phyloP scores from a whole-genome alignment of 2,329 filamentous ascomycete genomes.

The Neofusicoccum cordaticola region DNA sequence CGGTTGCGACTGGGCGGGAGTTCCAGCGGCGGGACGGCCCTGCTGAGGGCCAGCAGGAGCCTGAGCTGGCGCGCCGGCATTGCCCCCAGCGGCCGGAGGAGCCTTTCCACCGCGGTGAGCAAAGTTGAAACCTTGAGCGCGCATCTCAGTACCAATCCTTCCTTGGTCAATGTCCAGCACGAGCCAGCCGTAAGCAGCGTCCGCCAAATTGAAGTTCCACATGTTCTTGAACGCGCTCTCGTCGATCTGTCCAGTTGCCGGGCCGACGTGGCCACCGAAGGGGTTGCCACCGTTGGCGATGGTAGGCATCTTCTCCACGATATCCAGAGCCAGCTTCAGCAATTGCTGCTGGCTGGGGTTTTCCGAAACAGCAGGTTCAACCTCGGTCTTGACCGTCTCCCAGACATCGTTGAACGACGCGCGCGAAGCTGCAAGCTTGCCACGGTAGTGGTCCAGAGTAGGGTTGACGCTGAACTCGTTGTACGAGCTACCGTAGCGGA shows the following conservation, averaged over 20 bases:
- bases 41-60: slow-evolving; percentile 20
- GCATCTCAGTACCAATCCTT: slow-evolving; percentile 96
- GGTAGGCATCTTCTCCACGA: slow-evolving; percentile 97
- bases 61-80: slow-evolving; percentile 25
- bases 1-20: slow-evolving; percentile 40
- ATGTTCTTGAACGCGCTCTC: slow-evolving; percentile 99
- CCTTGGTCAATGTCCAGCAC: slow-evolving; percentile 94
- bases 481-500: slow-evolving; percentile 98
- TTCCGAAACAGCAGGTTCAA: slow-evolving; percentile 88
- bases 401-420: slow-evolving; percentile 99
- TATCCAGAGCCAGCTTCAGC: slow-evolving; percentile 82
- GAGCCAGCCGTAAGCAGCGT: slow-evolving; percentile 94
- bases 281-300: slow-evolving; percentile 95
- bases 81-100: slow-evolving; percentile 29
- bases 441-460: slow-evolving; percentile 94
- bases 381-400: slow-evolving; percentile 96
- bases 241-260: slow-evolving; percentile 81
- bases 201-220: slow-evolving; percentile 99
- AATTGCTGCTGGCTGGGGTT: slow-evolving; percentile 94
- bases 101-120: slow-evolving; percentile 85
- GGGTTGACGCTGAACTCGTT: slow-evolving; percentile 99
- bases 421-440: slow-evolving; percentile 95
- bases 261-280: slow-evolving; percentile 81
- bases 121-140: slow-evolving; percentile 98
- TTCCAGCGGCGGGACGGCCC: slow-evolving; percentile 32